Base-by-base conservation (phyloP, 208 protist species). In the Plasmodiophora brassicae region DNA sequence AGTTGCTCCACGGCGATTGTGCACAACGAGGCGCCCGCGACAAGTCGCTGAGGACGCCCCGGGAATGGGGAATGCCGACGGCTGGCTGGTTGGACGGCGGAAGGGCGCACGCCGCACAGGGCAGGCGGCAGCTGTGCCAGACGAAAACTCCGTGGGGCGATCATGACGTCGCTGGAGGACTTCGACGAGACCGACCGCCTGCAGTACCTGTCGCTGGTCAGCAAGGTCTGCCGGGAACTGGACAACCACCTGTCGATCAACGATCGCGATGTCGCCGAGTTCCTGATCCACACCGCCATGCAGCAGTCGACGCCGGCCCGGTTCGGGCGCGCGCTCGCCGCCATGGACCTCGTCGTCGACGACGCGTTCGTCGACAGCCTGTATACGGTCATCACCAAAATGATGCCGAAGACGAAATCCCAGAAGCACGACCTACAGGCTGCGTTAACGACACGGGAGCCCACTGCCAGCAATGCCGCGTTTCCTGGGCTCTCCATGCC, bases 251-350 rank as follows among this genome's bases (percentile, higher is more conserved):
- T 96, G 0, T n/a, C 14, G 28, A 85, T 94, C 10, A 71, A 88
- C 43, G 94, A 96, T 89, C 94, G 95, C 87, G 90, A 88, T 0
- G 90, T 93, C 46, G 94, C 95, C 44, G 94, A 96, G 86, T 96
- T 96, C 86, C 92, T 96, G 32, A 94, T 96, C 50, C 84, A 92
- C 46, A 85, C 96, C 1, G 94, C 92, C 0, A 86, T 91, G 1
- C 46, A 92, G 72, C 54, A 91, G 50, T 44, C 50, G 0, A 84
- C n/a, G 28, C 36, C 90, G 32, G n/a, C 85, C 14, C 87, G 46
- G 0, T 95, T 96, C 43, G 84, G 88, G 45, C 39, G 84, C 25
- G 91, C 90, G n/a, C 88, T 95, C 43, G 45, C 78, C 14, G 91
- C 91, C 25, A 94, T 93, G 87, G 94, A 92, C 5, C 91, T 91